A percentile compares a stretch with the other conserved stretches of the same genome.
Conservation (phyloP, 139 green algal species). For the Coelastrella sp. region DNA sequence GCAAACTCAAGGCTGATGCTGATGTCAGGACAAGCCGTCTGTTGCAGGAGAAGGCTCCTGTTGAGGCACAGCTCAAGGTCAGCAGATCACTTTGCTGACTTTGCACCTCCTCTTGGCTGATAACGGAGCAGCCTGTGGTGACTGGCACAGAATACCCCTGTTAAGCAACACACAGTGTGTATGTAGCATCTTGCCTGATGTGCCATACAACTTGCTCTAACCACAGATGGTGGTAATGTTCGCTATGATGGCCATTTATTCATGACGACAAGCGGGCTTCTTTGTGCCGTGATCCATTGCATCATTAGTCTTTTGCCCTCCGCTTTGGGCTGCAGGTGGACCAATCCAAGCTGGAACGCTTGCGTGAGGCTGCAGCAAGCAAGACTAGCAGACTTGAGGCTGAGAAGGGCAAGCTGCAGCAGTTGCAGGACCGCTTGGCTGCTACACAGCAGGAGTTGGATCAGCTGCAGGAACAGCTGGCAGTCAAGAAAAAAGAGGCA, state of each 20-base stretch:
- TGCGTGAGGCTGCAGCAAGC: not conserved
- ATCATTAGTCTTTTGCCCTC: no score
- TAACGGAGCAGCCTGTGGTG: no score
- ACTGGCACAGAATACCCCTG: no score
- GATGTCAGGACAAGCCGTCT: conserved; percentile 56
- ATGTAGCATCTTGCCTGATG: no score
- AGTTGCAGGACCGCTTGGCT: conserved; percentile 16
- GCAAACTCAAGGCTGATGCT: conserved; percentile 58
- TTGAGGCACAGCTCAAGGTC: conserved; percentile 60
- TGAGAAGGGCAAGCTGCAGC: not conserved
- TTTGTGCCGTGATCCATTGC: no score
- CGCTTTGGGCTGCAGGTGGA: conserved; percentile 16
- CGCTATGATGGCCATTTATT: no score
- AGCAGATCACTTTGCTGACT: not conserved
- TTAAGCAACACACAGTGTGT: no score
- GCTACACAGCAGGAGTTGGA: conserved; percentile 34
- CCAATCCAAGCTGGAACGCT: not conserved
- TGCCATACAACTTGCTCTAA: no score
- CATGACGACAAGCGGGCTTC: no score
- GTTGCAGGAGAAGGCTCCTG: conserved; percentile 53
- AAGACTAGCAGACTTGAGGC: not conserved
- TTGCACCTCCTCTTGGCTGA: not conserved
- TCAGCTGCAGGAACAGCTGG: conserved; percentile 52
- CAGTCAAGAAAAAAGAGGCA: conserved; percentile 46
- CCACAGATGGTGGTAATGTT: no score